Base-by-base conservation (phyloP, 768 basidiomycete genomes). In the Rhodotorula babjevae region DNA sequence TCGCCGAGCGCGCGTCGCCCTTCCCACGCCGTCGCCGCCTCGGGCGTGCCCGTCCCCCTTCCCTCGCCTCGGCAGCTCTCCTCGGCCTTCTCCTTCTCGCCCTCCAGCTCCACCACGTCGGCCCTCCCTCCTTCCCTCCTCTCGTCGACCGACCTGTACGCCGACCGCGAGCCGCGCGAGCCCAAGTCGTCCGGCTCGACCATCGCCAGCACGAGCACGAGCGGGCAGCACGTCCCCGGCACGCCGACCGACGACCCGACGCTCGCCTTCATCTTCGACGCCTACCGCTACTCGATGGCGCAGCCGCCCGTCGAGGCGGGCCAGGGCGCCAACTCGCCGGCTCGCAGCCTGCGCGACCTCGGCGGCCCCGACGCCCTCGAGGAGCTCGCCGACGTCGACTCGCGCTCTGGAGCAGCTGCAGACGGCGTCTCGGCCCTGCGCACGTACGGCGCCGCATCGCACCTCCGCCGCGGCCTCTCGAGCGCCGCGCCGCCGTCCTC, bases 201-300 rank as follows among this genome's bases (percentile, higher is more conserved):
- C 4, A n/a, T 61, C 31, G 40, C 27, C 29, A 60, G 63, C 36
- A 9, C 29, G 19, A 16, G 59, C 33, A 57, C 18, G 19, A 18
- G 19, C 12, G 59, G 59, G 6, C 23, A 10, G 59, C 33, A 31
- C 42, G 27, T n/a, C 19, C 56, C 56, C 19, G 56, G 56, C 29
- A 61, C 65, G 14, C 60, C 68, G 2, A 62, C 57, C 23, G 69
- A 71, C 7, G 69, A 74, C 33, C 56, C 57, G 14, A 71, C 68
- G 1, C 59, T 74, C 25, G 68, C 68, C 1, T 69, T 69, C 63
- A 74, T 74, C 50, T 74, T 65, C 44, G 69, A 71, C 40, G 68
- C 73, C 44, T 74, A 74, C n/a, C 59, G 63, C 27, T 49, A 7
- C 52, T 66, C 71, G 27, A 8, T 52, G 7, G 47, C 47, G 15